These are phyloP conservation scores for Hygrophila difformis DNA, from an alignment of 257 asterid genomes.

Conservation along the genomic window DNA sequence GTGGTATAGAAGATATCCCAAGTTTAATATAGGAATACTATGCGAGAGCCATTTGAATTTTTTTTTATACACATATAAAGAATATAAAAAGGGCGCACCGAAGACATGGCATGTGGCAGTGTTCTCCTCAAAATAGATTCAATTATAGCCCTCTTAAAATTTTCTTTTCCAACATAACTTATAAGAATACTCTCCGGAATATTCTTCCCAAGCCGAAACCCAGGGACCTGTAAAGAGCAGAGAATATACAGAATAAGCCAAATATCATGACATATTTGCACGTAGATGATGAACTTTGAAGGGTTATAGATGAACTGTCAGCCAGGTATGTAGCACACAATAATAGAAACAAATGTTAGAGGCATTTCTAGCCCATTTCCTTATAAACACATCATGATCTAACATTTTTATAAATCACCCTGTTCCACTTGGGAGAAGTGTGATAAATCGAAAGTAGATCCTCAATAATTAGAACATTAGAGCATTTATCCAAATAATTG, in stretches of 20 bases:
- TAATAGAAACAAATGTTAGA: too few species aligned
- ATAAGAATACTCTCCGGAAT: constrained; percentile 78
- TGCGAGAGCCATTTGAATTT: too few species aligned
- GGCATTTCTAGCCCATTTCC: too few species aligned
- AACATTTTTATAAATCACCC: too few species aligned
- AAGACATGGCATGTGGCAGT: constrained; percentile 93
- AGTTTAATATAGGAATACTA: too few species aligned
- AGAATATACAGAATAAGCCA: constrained; percentile 9
- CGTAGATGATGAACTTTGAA: background rate
- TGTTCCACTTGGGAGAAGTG: too few species aligned
- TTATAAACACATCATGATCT: too few species aligned
- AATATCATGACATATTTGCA: background rate
- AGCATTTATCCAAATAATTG: too few species aligned
- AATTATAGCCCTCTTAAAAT: constrained; percentile 60
- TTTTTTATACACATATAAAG: background rate
- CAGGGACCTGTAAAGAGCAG: constrained; percentile 67
- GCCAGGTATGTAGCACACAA: too few species aligned
- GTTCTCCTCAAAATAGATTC: constrained; percentile 94
- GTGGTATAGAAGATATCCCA: background rate
- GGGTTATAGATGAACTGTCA: constrained; percentile 1
- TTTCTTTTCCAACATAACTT: constrained; percentile 52
- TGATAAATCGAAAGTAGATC: too few species aligned
- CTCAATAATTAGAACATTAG: too few species aligned
- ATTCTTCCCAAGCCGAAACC: constrained; percentile 92
- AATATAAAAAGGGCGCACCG: constrained; percentile 30